Percentiles rank a stretch among this genome's conserved stretches.
Evolutionary conservation across 1,284 basidiomycete genomes (phyloP).

Genomic region (Cryptococcus sp.): DNA sequence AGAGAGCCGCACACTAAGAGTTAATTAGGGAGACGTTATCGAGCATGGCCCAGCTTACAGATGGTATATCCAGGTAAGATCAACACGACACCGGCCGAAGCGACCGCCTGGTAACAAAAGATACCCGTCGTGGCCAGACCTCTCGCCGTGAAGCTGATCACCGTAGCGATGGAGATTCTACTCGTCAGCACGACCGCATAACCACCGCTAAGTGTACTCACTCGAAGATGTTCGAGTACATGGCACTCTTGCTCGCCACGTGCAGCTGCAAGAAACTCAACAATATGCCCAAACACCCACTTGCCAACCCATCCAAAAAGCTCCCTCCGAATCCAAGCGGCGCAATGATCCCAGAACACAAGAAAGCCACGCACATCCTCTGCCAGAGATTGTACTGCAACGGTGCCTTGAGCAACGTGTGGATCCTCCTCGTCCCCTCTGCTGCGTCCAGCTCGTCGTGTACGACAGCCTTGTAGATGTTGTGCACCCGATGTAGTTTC

Average conservation of each 20-base stretch:
- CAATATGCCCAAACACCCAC: constrained; percentile 62
- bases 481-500: constrained; percentile 64
- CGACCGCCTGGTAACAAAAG: constrained; percentile 79
- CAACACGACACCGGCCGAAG: constrained; percentile 62
- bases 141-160: constrained; percentile 73
- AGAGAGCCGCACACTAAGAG: constrained; percentile 66
- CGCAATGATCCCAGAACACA: constrained; percentile 69
- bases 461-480: constrained; percentile 69
- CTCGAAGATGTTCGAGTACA: constrained; percentile 87
- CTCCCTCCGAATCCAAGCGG: constrained; percentile 76
- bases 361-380: constrained; percentile 65
- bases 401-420: constrained; percentile 56
- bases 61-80: constrained; percentile 62
- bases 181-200: constrained; percentile 16
- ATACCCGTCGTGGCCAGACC: constrained; percentile 64
- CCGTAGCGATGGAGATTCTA: constrained; percentile 73
- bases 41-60: constrained; percentile 54
- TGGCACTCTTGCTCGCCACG: constrained; percentile 68
- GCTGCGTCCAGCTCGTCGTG: constrained; percentile 65
- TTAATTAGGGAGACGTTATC: constrained; percentile 6
- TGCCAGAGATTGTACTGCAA: constrained; percentile 59
- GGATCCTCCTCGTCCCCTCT: constrained; percentile 59
- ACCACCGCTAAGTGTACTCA: constrained; percentile 51
- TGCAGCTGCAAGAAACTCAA: constrained; percentile 70
- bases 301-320: constrained; percentile 71